These are phyloP conservation scores for Fusarium sp. DNA, from an alignment of 2,329 filamentous ascomycete genomes.

Conservation along the genomic window DNA sequence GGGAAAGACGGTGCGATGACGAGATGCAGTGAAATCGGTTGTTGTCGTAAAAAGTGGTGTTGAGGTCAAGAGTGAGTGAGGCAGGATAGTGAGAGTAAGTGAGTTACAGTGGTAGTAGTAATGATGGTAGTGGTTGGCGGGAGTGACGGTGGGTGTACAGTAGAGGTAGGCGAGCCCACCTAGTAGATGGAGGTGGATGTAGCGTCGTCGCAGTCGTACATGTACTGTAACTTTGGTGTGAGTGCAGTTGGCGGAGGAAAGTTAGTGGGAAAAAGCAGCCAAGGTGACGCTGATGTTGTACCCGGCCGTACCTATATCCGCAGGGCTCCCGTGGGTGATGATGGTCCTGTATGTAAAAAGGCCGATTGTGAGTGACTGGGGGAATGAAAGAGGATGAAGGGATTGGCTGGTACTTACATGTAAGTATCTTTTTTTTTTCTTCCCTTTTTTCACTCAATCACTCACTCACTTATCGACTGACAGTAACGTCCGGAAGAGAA, in stretches of 20 bases:
- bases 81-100: conserved; percentile 13
- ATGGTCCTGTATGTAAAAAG: conserved; percentile 8
- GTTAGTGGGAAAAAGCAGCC: conserved; percentile 17
- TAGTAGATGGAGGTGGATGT: conserved; percentile 34
- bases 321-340: conserved; percentile 12
- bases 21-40: conserved; percentile 31
- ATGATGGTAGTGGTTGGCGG: conserved; percentile 38
- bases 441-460: not conserved
- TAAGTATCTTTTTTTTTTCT: conserved; percentile 6
- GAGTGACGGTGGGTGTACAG: conserved; percentile 38
- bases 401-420: conserved; percentile 19
- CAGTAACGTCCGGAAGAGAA: conserved; percentile 18
- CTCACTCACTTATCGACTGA: not conserved
- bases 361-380: not conserved
- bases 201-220: conserved; percentile 5
- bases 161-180: conserved; percentile 12
- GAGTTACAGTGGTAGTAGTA: conserved; percentile 15
- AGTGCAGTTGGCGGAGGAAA: conserved; percentile 1
- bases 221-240: conserved; percentile 7
- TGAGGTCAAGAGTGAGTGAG: conserved; percentile 31
- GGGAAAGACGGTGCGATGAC: conserved; percentile 9
- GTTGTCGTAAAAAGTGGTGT: conserved; percentile 32
- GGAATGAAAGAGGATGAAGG: not conserved
- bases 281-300: conserved; percentile 42
- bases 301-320: conserved; percentile 47